These are phyloP conservation scores for Stentor coeruleus DNA, from an alignment of 73 alveolate genomes.

Conservation along the genomic window DNA sequence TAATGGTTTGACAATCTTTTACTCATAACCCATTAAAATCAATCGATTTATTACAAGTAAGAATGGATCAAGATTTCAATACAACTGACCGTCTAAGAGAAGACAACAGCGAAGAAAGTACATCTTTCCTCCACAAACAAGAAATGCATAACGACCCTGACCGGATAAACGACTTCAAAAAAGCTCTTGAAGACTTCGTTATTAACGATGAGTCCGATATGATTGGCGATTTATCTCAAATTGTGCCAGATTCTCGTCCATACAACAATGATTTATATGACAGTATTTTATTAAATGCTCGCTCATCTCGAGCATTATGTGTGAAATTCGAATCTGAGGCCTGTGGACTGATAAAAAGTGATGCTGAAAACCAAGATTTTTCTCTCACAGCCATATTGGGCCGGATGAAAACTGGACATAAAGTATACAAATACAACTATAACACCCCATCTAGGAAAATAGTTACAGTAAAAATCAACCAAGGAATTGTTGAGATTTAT, in stretches of 20 bases:
- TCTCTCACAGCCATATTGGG: not conserved
- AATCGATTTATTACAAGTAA: too few species aligned
- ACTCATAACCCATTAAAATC: too few species aligned
- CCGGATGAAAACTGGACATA: not conserved
- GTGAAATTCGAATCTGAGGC: not conserved
- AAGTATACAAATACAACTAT: not conserved
- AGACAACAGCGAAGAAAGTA: not conserved
- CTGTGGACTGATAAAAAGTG: not conserved
- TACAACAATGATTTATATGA: not conserved
- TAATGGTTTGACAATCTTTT: too few species aligned
- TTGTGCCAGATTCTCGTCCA: not conserved
- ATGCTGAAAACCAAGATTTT: not conserved
- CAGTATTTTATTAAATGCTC: not conserved
- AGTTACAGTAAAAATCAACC: not conserved
- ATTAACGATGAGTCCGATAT: not conserved
- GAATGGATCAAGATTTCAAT: too few species aligned
- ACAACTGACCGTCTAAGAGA: not conserved
- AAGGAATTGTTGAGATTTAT: not conserved
- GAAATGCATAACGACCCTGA: not conserved
- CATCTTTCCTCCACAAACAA: not conserved
- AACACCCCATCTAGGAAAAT: not conserved
- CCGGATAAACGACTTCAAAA: not conserved
- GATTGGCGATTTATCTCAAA: conserved; percentile 1
- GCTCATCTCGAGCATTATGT: not conserved
- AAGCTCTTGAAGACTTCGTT: not conserved